Evolutionary conservation across 805 yeast species (phyloP).

Genomic region (Scheffersomyces coipomensis): DNA sequence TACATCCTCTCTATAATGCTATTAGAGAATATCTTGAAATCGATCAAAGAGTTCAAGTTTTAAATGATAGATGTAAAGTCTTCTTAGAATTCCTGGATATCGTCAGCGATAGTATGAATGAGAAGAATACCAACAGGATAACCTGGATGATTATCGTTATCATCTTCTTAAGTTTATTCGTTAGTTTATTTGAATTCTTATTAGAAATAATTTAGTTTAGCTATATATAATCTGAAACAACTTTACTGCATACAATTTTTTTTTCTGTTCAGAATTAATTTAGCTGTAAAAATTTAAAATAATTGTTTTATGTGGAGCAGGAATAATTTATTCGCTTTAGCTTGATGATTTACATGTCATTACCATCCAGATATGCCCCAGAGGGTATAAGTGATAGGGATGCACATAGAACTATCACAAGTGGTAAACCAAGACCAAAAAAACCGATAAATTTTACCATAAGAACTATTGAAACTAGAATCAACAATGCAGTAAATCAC

Average conservation of each 20-base stretch:
- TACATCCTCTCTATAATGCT: constrained; percentile 88
- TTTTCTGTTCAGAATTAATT: background rate
- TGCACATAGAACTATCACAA: constrained; percentile 21
- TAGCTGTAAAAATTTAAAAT: background rate
- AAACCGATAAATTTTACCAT: constrained; percentile 21
- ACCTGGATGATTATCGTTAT: constrained; percentile 87
- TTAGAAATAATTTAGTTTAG: constrained; percentile 43
- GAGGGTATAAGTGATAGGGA: constrained; percentile 27
- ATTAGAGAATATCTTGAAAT: constrained; percentile 91
- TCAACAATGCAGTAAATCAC: constrained; percentile 17
- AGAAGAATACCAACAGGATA: constrained; percentile 84
- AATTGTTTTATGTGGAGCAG: background rate
- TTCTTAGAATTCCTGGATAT: constrained; percentile 91
- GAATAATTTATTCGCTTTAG: too few relatives aligned
- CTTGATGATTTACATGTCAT: too few relatives aligned
- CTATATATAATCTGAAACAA: too few relatives aligned
- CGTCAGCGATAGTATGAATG: constrained; percentile 91
- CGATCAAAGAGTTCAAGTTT: constrained; percentile 89
- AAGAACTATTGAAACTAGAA: constrained; percentile 22
- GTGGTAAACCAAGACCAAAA: constrained; percentile 14
- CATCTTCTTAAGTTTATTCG: constrained; percentile 73
- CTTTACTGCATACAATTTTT: background rate
- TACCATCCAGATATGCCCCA: constrained; percentile 40
- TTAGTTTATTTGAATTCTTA: constrained; percentile 68
- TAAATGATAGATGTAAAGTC: constrained; percentile 91